Base-by-base conservation (phyloP, 495 filamentous ascomycete species). In the Penicillium tannophilum region DNA sequence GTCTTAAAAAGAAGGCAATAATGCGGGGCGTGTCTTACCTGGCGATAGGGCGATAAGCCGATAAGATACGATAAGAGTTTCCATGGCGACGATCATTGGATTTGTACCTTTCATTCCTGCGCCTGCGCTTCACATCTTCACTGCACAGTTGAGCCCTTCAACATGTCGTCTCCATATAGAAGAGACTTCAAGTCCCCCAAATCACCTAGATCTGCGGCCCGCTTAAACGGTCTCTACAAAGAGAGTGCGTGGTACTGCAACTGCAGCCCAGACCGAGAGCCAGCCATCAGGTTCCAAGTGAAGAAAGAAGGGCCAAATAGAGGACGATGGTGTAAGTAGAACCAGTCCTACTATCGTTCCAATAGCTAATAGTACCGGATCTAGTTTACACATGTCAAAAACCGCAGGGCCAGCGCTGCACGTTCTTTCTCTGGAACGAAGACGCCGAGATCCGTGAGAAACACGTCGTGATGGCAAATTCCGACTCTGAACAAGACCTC, bases 371-470 rank as follows among this genome's bases (percentile, higher is more conserved):
- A 3, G 0, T 28, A 26, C 36, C 14, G 31, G 10, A 30, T 43
- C 23, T 26, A 84, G 81, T 92, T 69, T 91, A 88, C 64, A 84
- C 78, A 7, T 92, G 89, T 67, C 82, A 82, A 55, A 80, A 82
- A 59, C 66, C 73, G 8, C 73, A 77, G 30, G 63, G 72, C 1
- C 63, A 76, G 43, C 73, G 76, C 39, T 93, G 90, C 70, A 74
- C 77, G 16, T 92, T 92, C 77, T 93, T 91, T 67, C 72, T 91
- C 3, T 92, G 86, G 84, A 77, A 79, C 28, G 82, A 85, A 28
- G 81, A 84, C n/a, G 89, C 88, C 0, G 71, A 79, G 35, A 58
- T 57, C 19, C 79, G 86, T 16, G 86, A 90, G 63, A 76, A 78
- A 61, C 63, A 66, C 12, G 72, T 75, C 8, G 65, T 86, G 3